Evolutionary conservation across 768 basidiomycete genomes (phyloP).

Genomic region (Glaciozyma antarctica): DNA sequence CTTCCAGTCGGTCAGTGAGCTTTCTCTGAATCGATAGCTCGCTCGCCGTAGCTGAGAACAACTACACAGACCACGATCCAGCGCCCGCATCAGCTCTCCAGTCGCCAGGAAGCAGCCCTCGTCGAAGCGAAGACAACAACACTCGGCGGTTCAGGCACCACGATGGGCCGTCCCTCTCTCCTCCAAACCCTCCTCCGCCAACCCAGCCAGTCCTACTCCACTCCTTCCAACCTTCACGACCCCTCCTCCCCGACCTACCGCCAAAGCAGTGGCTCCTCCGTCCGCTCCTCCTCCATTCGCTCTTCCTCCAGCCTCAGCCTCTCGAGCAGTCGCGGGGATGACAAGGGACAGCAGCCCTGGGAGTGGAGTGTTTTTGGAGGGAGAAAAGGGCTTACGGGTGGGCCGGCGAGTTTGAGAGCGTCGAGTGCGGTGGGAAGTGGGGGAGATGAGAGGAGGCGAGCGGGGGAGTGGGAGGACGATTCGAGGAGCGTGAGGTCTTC

Average conservation of each 20-base stretch:
- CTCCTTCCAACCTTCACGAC: constrained; percentile 2
- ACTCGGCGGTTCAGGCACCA: too few relatives aligned
- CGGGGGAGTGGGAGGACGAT: background rate
- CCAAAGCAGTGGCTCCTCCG: background rate
- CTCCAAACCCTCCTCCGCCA: constrained; percentile 19
- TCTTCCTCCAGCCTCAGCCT: background rate
- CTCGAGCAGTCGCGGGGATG: background rate
- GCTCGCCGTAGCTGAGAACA: too few relatives aligned
- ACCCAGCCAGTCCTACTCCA: constrained; percentile 14
- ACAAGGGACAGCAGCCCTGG: constrained; percentile 13
- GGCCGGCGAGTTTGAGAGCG: constrained; percentile 7
- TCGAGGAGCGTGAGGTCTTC: background rate
- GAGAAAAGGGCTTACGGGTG: constrained; percentile 18
- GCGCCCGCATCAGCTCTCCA: too few relatives aligned
- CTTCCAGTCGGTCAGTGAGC: too few relatives aligned
- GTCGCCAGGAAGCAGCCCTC: too few relatives aligned
- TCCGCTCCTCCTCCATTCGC: constrained; percentile 10
- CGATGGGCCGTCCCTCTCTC: background rate
- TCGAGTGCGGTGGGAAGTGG: constrained; percentile 10
- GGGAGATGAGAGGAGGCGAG: background rate
- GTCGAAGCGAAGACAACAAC: too few relatives aligned
- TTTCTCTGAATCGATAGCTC: too few relatives aligned
- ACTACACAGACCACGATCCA: too few relatives aligned
- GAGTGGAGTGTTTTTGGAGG: constrained; percentile 22
- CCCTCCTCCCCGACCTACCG: constrained; percentile 5